A percentile compares a stretch with the other conserved stretches of the same genome.
Evolutionary conservation across 768 basidiomycete species (phyloP).

Genomic region (Obba rivulosa): DNA sequence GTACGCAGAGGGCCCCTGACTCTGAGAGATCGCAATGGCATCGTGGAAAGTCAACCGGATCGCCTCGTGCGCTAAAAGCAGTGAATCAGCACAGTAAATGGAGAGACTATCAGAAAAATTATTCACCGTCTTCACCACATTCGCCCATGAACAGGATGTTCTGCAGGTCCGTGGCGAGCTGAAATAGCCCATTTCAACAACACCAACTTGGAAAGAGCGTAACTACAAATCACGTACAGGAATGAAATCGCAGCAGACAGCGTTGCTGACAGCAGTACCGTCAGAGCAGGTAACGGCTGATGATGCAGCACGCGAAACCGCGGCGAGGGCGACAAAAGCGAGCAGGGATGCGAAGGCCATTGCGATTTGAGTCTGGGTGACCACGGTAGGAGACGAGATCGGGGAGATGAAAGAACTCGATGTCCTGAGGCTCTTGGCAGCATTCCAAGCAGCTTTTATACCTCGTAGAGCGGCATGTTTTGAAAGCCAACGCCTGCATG

Average conservation of each 20-base stretch:
- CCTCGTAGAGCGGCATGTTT: too few relatives aligned
- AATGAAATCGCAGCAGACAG: slow-evolving; percentile 26
- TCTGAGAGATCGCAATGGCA: slow-evolving; percentile 12
- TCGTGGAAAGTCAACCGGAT: slow-evolving; percentile 23
- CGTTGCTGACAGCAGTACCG: slow-evolving; percentile 24
- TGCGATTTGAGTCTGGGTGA: background rate
- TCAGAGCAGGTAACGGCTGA: slow-evolving; percentile 22
- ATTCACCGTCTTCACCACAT: too few relatives aligned
- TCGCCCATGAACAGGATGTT: slow-evolving; percentile 22
- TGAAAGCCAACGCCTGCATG: too few relatives aligned
- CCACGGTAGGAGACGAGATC: too few relatives aligned
- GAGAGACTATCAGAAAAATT: too few relatives aligned
- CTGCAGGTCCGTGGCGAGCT: slow-evolving; percentile 15
- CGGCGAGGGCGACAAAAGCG: slow-evolving; percentile 12
- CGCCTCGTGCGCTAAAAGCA: slow-evolving; percentile 17
- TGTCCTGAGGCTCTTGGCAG: too few relatives aligned
- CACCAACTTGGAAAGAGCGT: too few relatives aligned
- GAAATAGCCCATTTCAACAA: too few relatives aligned
- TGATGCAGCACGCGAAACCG: slow-evolving; percentile 5
- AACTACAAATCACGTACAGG: slow-evolving; percentile 16
- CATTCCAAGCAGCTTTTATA: too few relatives aligned
- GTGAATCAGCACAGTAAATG: slow-evolving; percentile 18
- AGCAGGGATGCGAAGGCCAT: slow-evolving; percentile 20
- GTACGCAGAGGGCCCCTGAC: slow-evolving; percentile 2
- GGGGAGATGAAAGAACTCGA: too few relatives aligned